Percentiles rank a stretch among this genome's conserved stretches.
These are phyloP conservation scores for Sporodiniella umbellata DNA, from an alignment of 371 early-diverging fungal genomes.

Conservation along the genomic window DNA sequence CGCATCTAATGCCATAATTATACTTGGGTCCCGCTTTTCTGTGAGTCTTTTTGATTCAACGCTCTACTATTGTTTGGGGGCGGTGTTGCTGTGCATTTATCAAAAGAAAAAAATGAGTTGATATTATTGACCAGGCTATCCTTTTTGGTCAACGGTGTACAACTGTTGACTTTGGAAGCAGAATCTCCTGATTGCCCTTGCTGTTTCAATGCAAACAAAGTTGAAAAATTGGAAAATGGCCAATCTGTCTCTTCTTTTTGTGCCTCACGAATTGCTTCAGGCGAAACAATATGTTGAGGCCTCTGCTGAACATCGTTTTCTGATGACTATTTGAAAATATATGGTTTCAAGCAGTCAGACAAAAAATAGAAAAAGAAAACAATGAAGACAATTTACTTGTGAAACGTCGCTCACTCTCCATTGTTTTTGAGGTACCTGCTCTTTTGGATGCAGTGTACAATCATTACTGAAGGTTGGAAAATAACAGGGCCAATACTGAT, in stretches of 20 bases:
- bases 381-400: slow-evolving; percentile 11
- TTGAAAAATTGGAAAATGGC: slow-evolving; percentile 20
- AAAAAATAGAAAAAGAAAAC: no score
- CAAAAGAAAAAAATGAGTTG: slow-evolving; percentile 57
- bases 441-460: slow-evolving; percentile 1
- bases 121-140: not conserved
- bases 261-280: slow-evolving; percentile 44
- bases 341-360: not conserved
- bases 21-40: no score
- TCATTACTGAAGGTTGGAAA: not conserved
- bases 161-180: no score
- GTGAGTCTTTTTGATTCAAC: no score
- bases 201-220: slow-evolving; percentile 21
- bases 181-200: slow-evolving; percentile 1
- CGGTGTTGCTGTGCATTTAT: slow-evolving; percentile 53
- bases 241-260: slow-evolving; percentile 42
- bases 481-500: not conserved
- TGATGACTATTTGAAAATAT: not conserved
- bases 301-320: not conserved
- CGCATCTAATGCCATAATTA: no score
- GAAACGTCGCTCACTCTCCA: slow-evolving; percentile 9
- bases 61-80: no score
- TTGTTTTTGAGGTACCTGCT: slow-evolving; percentile 5
- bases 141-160: no score
- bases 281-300: slow-evolving; percentile 38